Percentiles rank a stretch among this genome's conserved stretches.
Conservation (phyloP, 108 stramenopile species). For the Phaeodactylum tricornutum region DNA sequence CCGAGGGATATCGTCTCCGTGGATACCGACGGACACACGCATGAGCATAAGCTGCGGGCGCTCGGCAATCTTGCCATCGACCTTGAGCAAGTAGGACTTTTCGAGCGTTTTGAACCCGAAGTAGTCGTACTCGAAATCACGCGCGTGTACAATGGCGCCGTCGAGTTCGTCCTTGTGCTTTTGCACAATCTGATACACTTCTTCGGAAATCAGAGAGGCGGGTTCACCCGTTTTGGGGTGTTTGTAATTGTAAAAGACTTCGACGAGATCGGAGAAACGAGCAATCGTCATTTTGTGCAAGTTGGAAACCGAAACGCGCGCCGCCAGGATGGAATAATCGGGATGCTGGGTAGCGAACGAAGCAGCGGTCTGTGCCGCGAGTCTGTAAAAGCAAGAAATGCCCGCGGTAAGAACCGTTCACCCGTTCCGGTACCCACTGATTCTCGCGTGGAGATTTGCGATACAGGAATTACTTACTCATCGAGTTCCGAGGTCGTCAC, state of each 20-base stretch:
- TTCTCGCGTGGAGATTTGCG: too few relatives aligned
- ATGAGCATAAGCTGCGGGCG: conserved; percentile 98
- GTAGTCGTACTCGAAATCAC: conserved; percentile 96
- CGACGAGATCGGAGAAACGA: conserved; percentile 79
- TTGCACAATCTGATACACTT: conserved; percentile 71
- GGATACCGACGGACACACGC: conserved; percentile 98
- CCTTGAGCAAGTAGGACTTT: conserved; percentile 90
- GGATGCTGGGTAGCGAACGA: conserved; percentile 97
- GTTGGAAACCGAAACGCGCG: conserved; percentile 95
- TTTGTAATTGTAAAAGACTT: conserved; percentile 69
- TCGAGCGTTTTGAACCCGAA: conserved; percentile 99
- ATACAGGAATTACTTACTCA: conserved; percentile 46
- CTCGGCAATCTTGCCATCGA: conserved; percentile 90
- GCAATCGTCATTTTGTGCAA: conserved; percentile 94
- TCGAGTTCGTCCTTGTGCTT: conserved; percentile 77
- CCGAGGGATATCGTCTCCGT: conserved; percentile 81
- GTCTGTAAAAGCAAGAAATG: conserved; percentile 20
- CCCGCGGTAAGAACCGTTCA: neutral
- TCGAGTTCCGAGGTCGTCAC: conserved; percentile 96
- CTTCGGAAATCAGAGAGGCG: conserved; percentile 79
- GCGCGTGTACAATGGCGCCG: conserved; percentile 79
- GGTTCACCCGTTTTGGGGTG: conserved; percentile 90
- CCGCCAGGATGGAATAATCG: conserved; percentile 95
- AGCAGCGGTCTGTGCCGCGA: conserved; percentile 99
- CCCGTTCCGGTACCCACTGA: too few relatives aligned